Evolutionary conservation across 2,329 filamentous ascomycete genomes (phyloP), one percentile per base, ranked within the genome.

Genomic region (Nannizziopsis arthrosporioides): DNA sequence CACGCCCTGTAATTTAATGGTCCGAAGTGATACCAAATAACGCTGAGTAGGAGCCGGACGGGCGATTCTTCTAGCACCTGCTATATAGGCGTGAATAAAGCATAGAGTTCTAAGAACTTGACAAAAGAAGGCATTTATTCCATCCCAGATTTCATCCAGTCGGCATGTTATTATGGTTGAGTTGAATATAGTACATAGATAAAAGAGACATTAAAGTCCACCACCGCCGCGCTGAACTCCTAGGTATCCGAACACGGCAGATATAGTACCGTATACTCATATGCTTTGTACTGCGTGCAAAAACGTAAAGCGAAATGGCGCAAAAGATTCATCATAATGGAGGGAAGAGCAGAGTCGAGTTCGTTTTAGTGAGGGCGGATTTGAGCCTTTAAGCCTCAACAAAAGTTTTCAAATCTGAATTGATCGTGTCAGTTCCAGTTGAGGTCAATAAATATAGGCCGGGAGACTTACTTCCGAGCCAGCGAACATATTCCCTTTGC

Each of bases 401-500:
- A 63, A 96, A 95, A 54, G 70, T 73, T 80, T 90, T 92, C 68
- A 95, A 77, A 63, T 84, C 85, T 77, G 51, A 7, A n/a, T 12
- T 15, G 37, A 43, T 5, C 14, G 10, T 63, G 58, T 54, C 44
- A 52, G 52, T 30, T 54, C 19, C 11, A n/a, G 1, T 2, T 34
- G 1, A 5, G 1, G 3, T 9, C 6, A 14, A 14, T 2, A 22
- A 15, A 44, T 17, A n/a, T 11, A 30, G 31, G 30, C 12, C 48
- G 42, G 42, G 37, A 48, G 47, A 61, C 74, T 67, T 67, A 77
- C 76, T 80, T 67, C 81, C 77, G 67, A 98, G 73, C 92, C 93
- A 98, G 56, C 77, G 73, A 53, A 93, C 73, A 69, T 98, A 98
- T 76, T 98, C 92, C 71, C 81, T 84, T 79, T 96, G 90, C 79